phyloP scores from a whole-genome alignment of 2,329 filamentous ascomycete species.

The Colletotrichum sp. region DNA sequence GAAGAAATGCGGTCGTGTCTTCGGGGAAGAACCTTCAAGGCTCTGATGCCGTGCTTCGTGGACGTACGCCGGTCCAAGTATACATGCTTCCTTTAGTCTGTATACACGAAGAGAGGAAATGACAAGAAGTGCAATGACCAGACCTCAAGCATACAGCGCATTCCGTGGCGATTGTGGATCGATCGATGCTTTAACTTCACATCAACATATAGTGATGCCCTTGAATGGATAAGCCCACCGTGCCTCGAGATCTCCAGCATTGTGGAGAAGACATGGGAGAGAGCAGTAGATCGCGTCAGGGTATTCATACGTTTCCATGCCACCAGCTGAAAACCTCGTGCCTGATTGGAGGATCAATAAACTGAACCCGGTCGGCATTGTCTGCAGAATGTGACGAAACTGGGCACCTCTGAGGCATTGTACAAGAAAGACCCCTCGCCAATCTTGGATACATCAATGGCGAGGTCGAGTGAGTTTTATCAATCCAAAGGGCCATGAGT shows the following conservation, averaged over 20 bases:
- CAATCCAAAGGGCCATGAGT: too few species aligned
- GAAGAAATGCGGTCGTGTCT: rapidly evolving
- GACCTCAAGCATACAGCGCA: rapidly evolving
- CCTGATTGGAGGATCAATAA: rapidly evolving
- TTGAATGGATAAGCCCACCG: not conserved
- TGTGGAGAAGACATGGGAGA: rapidly evolving
- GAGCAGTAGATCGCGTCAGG: not conserved
- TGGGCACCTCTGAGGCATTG: rapidly evolving
- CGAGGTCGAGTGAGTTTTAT: too few species aligned
- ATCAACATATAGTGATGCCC: not conserved
- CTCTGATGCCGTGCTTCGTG: rapidly evolving
- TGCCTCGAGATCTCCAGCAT: not conserved
- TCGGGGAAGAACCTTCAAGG: not conserved
- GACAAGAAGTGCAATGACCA: not conserved
- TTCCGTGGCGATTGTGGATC: not conserved
- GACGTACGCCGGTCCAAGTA: rapidly evolving
- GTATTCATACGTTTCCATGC: not conserved
- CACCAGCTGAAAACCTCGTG: rapidly evolving
- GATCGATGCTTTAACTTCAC: not conserved
- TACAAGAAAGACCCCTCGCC: not conserved
- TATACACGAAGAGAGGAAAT: not conserved
- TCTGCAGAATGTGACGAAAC: not conserved
- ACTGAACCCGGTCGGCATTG: rapidly evolving
- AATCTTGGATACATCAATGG: not conserved
- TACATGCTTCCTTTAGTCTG: rapidly evolving